Conservation (phyloP, 2,329 filamentous ascomycete genomes). For the Colletotrichum eleusines region DNA sequence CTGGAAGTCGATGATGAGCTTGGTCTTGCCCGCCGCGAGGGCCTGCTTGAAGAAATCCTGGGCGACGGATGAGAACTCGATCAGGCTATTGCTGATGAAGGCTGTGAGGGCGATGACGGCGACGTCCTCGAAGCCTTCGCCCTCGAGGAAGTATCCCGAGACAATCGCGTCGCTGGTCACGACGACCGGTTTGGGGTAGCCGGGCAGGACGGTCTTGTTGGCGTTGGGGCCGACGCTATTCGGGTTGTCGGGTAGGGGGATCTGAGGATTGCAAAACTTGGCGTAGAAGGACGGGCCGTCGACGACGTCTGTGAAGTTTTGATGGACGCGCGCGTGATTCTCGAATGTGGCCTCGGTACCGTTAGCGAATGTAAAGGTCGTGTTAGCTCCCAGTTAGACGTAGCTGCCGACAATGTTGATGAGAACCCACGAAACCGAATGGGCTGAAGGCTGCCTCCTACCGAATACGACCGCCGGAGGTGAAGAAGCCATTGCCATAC, state of each 20-base stretch:
- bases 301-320: slow-evolving; percentile 47
- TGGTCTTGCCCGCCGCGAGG: slow-evolving; percentile 64
- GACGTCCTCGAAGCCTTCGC: slow-evolving; percentile 50
- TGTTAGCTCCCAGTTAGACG: slow-evolving; percentile 50
- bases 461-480: slow-evolving; percentile 47
- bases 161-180: slow-evolving; percentile 45
- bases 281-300: slow-evolving; percentile 51
- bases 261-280: slow-evolving; percentile 49
- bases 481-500: slow-evolving; percentile 48
- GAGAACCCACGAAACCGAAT: background rate
- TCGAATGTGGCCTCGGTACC: slow-evolving; percentile 49
- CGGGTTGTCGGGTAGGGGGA: slow-evolving; percentile 9
- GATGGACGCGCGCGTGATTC: slow-evolving; percentile 49
- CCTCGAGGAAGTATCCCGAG: slow-evolving; percentile 52
- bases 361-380: slow-evolving; percentile 53
- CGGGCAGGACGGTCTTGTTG: slow-evolving; percentile 3
- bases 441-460: background rate
- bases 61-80: slow-evolving; percentile 52
- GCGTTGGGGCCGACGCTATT: slow-evolving; percentile 6
- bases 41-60: slow-evolving; percentile 51
- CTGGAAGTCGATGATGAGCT: slow-evolving; percentile 70
- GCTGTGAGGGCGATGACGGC: slow-evolving; percentile 48
- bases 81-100: slow-evolving; percentile 46
- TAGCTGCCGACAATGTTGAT: background rate
- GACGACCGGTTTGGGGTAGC: slow-evolving; percentile 50